Evolutionary conservation across 345 rosid species (phyloP), one percentile per base, ranked within the genome.

Genomic region (Salix udensis): DNA sequence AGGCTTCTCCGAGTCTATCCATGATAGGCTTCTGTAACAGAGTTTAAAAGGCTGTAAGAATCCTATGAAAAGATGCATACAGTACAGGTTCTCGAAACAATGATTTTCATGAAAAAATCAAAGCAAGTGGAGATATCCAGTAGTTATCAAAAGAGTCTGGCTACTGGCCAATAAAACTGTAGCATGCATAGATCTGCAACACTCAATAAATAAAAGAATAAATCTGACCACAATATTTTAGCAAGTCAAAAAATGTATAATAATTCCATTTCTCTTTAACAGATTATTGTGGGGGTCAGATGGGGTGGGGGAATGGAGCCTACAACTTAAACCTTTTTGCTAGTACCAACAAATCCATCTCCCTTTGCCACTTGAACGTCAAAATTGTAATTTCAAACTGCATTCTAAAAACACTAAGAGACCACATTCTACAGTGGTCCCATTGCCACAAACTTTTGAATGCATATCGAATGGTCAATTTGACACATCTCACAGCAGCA

Each of bases 1-100:
- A 93, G 70, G 96, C 99, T 89, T 96, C 98, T 70, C 94, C 99
- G 58, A 93, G 96, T 76, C 96, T 84, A 86, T 93, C 92, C 80
- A 91, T 86, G 73, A 96, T 91, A 77, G 98, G 99, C 81, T 96
- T 96, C 99, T 96, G 96, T 81, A 79, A 74, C 79, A 53, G 36
- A 79, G 50, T 65, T 31, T 67, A 77, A 50, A 34, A 15, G 39
- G 76, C 10, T 26, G 16, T 12, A 67, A 7, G 7, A 65, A 42
- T 37, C 18, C 70, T 11, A 11, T 60, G 18, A 44, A 61, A 68
- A 53, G 5, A 5, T 34, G 24, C 28, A 42, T 8, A 73, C 15
- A 13, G 24, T 52, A 62, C 70, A 46, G 26, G 64, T 28, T 65
- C 7, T 42, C 28, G 18, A 23, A 61, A 73, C 16, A 73, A 40